phyloP scores from a whole-genome alignment of 805 yeast genomes.

The Ogataea henricii region DNA sequence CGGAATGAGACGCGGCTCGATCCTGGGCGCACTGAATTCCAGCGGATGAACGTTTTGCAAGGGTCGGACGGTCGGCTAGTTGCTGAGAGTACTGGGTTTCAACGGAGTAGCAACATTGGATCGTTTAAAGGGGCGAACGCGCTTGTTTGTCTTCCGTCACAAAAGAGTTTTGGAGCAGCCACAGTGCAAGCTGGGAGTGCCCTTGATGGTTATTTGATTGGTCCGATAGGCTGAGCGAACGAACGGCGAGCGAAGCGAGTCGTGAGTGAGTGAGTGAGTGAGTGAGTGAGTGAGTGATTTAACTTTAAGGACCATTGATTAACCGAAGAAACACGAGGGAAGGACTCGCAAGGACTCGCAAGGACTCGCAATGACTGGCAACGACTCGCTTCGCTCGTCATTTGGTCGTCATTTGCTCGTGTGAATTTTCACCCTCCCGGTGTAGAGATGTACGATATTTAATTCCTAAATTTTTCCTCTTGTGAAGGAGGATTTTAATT shows the following conservation, averaged over 20 bases:
- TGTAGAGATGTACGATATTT: neutral
- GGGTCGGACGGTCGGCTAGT: conserved; percentile 28
- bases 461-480: neutral
- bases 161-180: conserved; percentile 14
- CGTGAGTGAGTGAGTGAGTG: no score
- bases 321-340: no score
- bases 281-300: no score
- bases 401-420: neutral
- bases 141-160: conserved; percentile 44
- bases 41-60: conserved; percentile 42
- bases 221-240: conserved; percentile 5
- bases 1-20: conserved; percentile 40
- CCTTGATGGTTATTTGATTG: conserved; percentile 34
- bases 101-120: conserved; percentile 51
- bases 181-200: conserved; percentile 22
- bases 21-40: conserved; percentile 51
- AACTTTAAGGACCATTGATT: no score
- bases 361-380: no score
- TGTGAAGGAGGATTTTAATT: no score
- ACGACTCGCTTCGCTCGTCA: neutral
- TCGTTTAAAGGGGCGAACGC: conserved; percentile 52
- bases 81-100: conserved; percentile 51
- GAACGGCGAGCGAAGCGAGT: neutral
- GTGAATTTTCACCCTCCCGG: neutral
- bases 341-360: no score